phyloP scores from a whole-genome alignment of 768 basidiomycete species.

The Russula sp. region DNA sequence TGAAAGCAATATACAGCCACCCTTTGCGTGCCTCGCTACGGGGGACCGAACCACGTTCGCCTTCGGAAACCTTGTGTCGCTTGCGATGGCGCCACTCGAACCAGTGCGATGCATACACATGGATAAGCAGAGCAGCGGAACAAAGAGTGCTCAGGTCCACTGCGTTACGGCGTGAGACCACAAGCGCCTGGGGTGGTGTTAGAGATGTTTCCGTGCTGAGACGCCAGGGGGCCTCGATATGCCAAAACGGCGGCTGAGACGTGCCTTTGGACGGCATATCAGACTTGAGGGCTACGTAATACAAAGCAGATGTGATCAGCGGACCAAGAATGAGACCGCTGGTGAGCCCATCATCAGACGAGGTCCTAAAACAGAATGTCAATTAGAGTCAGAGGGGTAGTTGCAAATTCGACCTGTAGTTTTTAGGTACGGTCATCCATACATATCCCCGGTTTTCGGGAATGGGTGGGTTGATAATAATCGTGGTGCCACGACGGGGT shows the following conservation, averaged over 20 bases:
- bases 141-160: conserved; percentile 78
- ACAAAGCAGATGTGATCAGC: conserved; percentile 64
- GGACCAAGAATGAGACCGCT: conserved; percentile 83
- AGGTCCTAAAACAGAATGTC: conserved; percentile 45
- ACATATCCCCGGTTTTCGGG: conserved; percentile 62
- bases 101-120: conserved; percentile 74
- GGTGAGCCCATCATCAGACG: conserved; percentile 77
- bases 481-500: conserved; percentile 38
- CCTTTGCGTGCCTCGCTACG: conserved; percentile 61
- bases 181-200: conserved; percentile 47
- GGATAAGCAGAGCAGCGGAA: conserved; percentile 70
- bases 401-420: conserved; percentile 53
- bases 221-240: conserved; percentile 64
- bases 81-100: conserved; percentile 50
- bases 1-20: conserved; percentile 61
- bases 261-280: conserved; percentile 26
- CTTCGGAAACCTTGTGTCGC: conserved; percentile 45
- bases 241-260: conserved; percentile 57
- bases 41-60: conserved; percentile 71
- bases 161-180: conserved; percentile 67
- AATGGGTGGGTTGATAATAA: conserved; percentile 28
- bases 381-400: background rate
- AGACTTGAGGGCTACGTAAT: conserved; percentile 44
- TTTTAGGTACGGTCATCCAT: conserved; percentile 90
- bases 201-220: conserved; percentile 41